Conservation (phyloP, 345 rosid species). For the Populus pruinosa region DNA sequence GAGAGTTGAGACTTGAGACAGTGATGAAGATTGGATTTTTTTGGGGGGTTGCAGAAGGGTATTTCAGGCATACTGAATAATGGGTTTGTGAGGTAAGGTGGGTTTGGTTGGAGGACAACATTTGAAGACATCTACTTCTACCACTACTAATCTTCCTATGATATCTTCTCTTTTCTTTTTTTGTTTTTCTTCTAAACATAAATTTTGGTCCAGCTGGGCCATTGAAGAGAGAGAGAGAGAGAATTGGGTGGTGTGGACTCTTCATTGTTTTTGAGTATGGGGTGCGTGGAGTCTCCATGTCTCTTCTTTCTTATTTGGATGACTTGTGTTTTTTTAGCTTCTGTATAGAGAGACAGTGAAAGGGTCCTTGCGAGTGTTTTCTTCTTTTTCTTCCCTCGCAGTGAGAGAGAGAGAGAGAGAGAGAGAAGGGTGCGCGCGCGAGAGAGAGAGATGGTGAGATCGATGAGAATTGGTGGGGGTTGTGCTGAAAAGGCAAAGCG, state of each 20-base stretch:
- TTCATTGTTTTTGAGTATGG: constrained; percentile 14
- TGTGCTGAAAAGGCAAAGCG: constrained; percentile 24
- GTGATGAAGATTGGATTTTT: constrained; percentile 59
- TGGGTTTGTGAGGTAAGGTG: constrained; percentile 28
- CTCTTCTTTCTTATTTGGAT: constrained; percentile 18
- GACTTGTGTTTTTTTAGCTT: background rate
- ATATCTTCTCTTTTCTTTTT: constrained; percentile 20
- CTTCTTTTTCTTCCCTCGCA: background rate
- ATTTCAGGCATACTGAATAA: constrained; percentile 36
- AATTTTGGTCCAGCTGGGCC: constrained; percentile 65
- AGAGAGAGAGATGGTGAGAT: constrained; percentile 9
- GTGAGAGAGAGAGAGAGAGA: background rate
- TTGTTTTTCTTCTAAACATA: constrained; percentile 17
- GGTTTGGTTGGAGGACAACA: constrained; percentile 51
- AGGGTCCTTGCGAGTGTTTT: background rate
- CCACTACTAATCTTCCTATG: background rate
- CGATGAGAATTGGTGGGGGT: background rate
- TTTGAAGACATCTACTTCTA: constrained; percentile 26
- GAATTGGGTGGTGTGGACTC: constrained; percentile 32
- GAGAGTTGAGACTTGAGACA: constrained; percentile 39
- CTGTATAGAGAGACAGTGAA: constrained; percentile 15
- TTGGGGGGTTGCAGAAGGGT: constrained; percentile 75
- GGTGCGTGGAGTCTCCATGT: constrained; percentile 28
- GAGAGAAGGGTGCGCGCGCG: background rate
- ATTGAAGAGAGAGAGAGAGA: constrained; percentile 35